These are phyloP conservation scores for Gossypium davidsonii DNA, from an alignment of 441 rosid species.

Conservation along the genomic window DNA sequence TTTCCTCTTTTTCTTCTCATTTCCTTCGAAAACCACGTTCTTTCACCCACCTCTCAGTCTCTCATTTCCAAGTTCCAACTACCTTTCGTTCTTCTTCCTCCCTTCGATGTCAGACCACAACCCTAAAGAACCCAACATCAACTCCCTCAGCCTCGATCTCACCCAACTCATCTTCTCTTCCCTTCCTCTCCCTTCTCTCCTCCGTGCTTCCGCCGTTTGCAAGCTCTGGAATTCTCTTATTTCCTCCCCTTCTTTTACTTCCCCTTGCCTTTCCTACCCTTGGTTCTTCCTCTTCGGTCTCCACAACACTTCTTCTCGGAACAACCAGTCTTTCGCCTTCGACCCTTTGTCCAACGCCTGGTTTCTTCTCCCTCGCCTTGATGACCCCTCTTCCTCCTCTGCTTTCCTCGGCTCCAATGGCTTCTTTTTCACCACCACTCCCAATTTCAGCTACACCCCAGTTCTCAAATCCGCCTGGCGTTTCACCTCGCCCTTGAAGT, in stretches of 20 bases:
- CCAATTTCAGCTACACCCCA: conserved; percentile 51
- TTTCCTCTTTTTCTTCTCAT: background rate
- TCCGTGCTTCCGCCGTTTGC: conserved; percentile 71
- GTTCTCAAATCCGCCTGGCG: conserved; percentile 45
- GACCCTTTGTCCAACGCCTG: conserved; percentile 65
- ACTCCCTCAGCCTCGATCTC: conserved; percentile 44
- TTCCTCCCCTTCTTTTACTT: conserved; percentile 36
- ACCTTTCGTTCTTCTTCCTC: background rate
- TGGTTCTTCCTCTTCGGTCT: conserved; percentile 86
- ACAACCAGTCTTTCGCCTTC: conserved; percentile 76
- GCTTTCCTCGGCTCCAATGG: conserved; percentile 40
- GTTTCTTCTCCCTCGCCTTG: conserved; percentile 53
- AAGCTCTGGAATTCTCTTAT: conserved; percentile 52
- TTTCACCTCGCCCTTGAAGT: conserved; percentile 46
- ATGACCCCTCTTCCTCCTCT: conserved; percentile 32
- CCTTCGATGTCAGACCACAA: conserved; percentile 41
- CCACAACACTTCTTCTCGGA: conserved; percentile 67
- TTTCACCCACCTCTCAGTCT: background rate
- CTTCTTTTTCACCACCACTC: conserved; percentile 65
- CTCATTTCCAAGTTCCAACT: background rate
- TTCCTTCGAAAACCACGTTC: background rate
- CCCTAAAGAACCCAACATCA: conserved; percentile 32
- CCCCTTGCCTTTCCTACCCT: conserved; percentile 28
- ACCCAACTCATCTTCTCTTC: conserved; percentile 50
- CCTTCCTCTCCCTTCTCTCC: conserved; percentile 66